Evolutionary conservation across 768 basidiomycete species (phyloP).

Genomic region (Gloeopeniophorella convolvens): DNA sequence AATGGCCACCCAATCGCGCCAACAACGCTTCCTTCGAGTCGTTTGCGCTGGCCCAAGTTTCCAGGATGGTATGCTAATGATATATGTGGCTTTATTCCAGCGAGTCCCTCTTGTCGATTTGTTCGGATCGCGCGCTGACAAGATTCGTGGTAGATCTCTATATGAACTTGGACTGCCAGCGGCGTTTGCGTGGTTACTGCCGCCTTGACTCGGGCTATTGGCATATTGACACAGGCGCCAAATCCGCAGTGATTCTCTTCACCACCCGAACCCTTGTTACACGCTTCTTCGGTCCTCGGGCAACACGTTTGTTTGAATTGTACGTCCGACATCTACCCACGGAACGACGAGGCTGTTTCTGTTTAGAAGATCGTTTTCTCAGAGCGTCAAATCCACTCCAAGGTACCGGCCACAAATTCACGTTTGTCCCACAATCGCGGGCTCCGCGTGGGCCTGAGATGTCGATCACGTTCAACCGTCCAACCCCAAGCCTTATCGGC

Average conservation of each 20-base stretch:
- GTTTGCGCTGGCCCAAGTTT: too few relatives aligned
- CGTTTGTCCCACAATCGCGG: not conserved
- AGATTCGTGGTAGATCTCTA: too few relatives aligned
- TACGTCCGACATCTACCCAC: not conserved
- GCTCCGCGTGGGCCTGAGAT: not conserved
- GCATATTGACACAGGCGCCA: constrained; percentile 4
- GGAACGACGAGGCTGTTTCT: constrained; percentile 8
- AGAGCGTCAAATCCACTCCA: too few relatives aligned
- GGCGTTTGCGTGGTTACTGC: constrained; percentile 14
- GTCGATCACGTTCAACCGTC: constrained; percentile 1
- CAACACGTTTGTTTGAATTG: not conserved
- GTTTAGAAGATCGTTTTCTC: constrained; percentile 1
- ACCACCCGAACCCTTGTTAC: not conserved
- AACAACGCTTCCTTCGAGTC: too few relatives aligned
- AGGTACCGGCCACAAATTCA: not conserved
- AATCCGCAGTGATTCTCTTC: not conserved
- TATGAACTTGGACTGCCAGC: too few relatives aligned
- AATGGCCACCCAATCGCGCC: too few relatives aligned
- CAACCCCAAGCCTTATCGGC: not conserved
- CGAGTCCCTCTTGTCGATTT: too few relatives aligned
- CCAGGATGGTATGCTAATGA: too few relatives aligned
- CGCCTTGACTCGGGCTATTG: too few relatives aligned
- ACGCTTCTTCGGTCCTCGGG: constrained; percentile 6
- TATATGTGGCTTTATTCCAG: too few relatives aligned
- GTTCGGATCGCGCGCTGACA: too few relatives aligned